Percentiles rank a stretch among this genome's conserved stretches.
Evolutionary conservation across 495 filamentous ascomycete genomes (phyloP).

Genomic region (Rhizodiscina lignyota): DNA sequence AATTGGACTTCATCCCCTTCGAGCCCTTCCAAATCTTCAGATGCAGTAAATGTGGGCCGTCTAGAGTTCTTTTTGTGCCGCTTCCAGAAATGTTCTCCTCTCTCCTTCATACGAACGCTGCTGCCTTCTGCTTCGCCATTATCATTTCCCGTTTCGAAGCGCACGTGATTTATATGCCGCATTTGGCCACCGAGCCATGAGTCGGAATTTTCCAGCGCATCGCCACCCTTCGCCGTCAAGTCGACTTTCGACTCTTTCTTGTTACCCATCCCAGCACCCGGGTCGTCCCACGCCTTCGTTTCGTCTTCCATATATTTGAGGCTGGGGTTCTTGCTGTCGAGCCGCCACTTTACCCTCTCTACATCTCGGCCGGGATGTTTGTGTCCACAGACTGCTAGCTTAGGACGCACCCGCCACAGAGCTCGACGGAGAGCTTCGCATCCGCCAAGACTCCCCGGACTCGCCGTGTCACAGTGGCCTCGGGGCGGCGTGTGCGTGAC

Average conservation of each 20-base stretch:
- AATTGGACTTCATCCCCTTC: no score
- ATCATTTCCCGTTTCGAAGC: no score
- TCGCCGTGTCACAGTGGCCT: conserved; percentile 14
- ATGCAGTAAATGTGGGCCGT: no score
- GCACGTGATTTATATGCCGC: no score
- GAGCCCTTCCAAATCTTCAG: no score
- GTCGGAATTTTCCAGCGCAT: conserved; percentile 26
- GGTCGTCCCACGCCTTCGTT: conserved; percentile 26
- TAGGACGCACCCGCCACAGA: conserved; percentile 16
- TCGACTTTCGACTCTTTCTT: conserved; percentile 44
- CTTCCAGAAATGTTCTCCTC: no score
- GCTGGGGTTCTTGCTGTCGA: conserved; percentile 1
- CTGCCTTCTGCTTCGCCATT: no score
- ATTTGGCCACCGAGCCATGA: no score
- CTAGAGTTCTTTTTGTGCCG: no score
- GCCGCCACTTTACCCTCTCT: conserved; percentile 40
- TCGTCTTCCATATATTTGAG: conserved; percentile 18
- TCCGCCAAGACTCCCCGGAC: no score
- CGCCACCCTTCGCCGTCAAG: conserved; percentile 30
- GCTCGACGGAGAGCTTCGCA: conserved; percentile 15
- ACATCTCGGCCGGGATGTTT: conserved; percentile 25
- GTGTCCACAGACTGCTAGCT: conserved; percentile 21
- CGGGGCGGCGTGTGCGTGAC: conserved; percentile 23
- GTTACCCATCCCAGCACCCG: conserved; percentile 26
- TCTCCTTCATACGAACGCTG: no score